These are phyloP conservation scores for Claviceps fusiformis DNA, from an alignment of 2,329 filamentous ascomycete species.

Conservation along the genomic window DNA sequence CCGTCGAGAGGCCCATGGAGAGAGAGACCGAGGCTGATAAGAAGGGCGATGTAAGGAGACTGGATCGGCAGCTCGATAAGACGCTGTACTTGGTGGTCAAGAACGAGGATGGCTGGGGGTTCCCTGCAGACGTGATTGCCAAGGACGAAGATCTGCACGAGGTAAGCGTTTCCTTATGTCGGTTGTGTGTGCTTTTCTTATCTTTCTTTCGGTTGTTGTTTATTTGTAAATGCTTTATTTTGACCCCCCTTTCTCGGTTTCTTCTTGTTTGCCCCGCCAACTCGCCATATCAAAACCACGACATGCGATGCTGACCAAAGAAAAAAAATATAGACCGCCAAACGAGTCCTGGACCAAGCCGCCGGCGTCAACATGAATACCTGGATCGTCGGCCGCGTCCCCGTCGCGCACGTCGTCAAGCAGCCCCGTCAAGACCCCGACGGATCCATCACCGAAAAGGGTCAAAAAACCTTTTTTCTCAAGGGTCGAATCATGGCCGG, in stretches of 20 bases:
- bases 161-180: constrained; percentile 37
- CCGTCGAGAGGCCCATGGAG: constrained; percentile 55
- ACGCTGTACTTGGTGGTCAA: constrained; percentile 84
- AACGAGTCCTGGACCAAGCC: constrained; percentile 61
- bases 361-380: constrained; percentile 96
- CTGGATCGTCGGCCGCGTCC: constrained; percentile 86
- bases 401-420: constrained; percentile 64
- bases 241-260: background rate
- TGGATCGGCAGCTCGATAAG: constrained; percentile 66
- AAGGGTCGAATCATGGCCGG: constrained; percentile 94
- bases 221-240: background rate
- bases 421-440: constrained; percentile 34
- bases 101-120: constrained; percentile 63
- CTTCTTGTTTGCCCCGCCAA: background rate
- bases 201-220: background rate
- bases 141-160: constrained; percentile 66
- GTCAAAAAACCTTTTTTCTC: constrained; percentile 87
- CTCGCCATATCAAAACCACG: background rate
- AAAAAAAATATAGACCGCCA: constrained; percentile 50
- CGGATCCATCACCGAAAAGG: constrained; percentile 31
- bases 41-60: constrained; percentile 57
- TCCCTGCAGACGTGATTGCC: constrained; percentile 59
- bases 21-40: constrained; percentile 67
- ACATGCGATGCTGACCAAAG: background rate
- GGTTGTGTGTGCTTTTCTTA: background rate